These are phyloP conservation scores for Pichia thaimueangensis DNA, from an alignment of 805 yeast species.

Conservation along the genomic window DNA sequence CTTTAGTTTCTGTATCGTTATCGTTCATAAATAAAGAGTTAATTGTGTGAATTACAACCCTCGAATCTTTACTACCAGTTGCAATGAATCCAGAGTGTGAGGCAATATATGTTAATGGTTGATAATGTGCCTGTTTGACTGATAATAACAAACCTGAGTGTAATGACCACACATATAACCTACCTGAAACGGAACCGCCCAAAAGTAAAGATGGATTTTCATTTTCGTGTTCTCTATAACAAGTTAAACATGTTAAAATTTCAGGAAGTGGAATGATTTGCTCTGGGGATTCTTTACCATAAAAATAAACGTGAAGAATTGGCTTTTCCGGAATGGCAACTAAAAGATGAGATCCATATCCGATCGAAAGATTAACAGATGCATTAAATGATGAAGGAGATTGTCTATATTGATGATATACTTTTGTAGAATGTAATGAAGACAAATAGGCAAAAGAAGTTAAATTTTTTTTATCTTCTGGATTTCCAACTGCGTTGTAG, in stretches of 20 bases:
- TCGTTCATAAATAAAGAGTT: slow-evolving; percentile 24
- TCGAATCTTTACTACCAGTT: slow-evolving; percentile 76
- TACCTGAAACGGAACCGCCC: slow-evolving; percentile 73
- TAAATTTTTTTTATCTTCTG: slow-evolving; percentile 33
- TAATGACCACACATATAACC: slow-evolving; percentile 80
- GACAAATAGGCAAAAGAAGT: slow-evolving; percentile 34
- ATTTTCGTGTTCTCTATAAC: slow-evolving; percentile 15
- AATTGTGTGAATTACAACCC: slow-evolving; percentile 60
- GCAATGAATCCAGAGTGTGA: slow-evolving; percentile 62
- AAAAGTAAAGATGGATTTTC: slow-evolving; percentile 47
- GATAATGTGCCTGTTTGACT: slow-evolving; percentile 82
- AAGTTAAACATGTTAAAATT: slow-evolving; percentile 50
- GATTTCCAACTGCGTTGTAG: slow-evolving; percentile 40
- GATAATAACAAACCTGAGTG: slow-evolving; percentile 65
- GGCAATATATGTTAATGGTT: slow-evolving; percentile 53
- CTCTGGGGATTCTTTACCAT: slow-evolving; percentile 66
- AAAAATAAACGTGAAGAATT: slow-evolving; percentile 61
- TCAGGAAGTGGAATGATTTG: slow-evolving; percentile 85
- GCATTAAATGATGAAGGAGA: slow-evolving; percentile 44
- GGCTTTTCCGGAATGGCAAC: slow-evolving; percentile 70
- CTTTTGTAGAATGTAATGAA: slow-evolving; percentile 42
- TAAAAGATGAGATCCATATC: slow-evolving; percentile 47
- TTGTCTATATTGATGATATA: slow-evolving; percentile 45
- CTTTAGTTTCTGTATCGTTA: slow-evolving; percentile 21
- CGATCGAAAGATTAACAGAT: slow-evolving; percentile 39